These are phyloP conservation scores for Nicotiana benthamiana DNA, from an alignment of 257 asterid species.

Conservation along the genomic window DNA sequence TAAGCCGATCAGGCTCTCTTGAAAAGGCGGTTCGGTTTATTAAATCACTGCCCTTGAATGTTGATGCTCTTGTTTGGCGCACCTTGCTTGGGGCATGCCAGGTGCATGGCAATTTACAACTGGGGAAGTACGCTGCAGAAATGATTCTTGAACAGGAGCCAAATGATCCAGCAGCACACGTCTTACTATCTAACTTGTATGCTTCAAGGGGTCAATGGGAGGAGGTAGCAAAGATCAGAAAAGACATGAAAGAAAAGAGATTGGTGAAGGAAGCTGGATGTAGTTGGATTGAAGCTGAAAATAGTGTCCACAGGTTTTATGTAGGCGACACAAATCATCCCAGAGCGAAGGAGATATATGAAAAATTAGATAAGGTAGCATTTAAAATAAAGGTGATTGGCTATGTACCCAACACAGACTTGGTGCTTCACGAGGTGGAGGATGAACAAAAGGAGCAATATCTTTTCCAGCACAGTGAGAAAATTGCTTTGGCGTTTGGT, in stretches of 20 bases:
- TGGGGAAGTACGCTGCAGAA: slow-evolving; percentile 63
- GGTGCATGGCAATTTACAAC: slow-evolving; percentile 52
- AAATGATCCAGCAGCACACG: slow-evolving; percentile 66
- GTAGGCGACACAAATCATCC: slow-evolving; percentile 86
- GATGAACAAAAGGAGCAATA: slow-evolving; percentile 70
- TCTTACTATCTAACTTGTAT: slow-evolving; percentile 65
- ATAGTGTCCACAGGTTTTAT: slow-evolving; percentile 66
- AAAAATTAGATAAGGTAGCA: slow-evolving; percentile 37
- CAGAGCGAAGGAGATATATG: slow-evolving; percentile 50
- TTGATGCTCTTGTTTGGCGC: slow-evolving; percentile 84
- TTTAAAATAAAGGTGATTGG: slow-evolving; percentile 56
- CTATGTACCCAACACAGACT: slow-evolving; percentile 55
- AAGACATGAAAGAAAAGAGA: slow-evolving; percentile 59
- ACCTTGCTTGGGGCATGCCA: slow-evolving; percentile 79
- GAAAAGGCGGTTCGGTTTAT: slow-evolving; percentile 51
- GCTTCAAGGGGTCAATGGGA: slow-evolving; percentile 77
- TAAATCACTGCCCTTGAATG: slow-evolving; percentile 53
- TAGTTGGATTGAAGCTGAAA: slow-evolving; percentile 87
- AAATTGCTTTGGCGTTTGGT: slow-evolving; percentile 75
- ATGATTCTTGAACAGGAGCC: slow-evolving; percentile 65
- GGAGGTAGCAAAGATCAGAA: slow-evolving; percentile 44
- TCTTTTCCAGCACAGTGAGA: slow-evolving; percentile 87
- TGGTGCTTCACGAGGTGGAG: slow-evolving; percentile 82
- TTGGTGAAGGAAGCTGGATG: slow-evolving; percentile 86
- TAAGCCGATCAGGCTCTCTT: slow-evolving; percentile 63